phyloP scores from a whole-genome alignment of 2,329 filamentous ascomycete genomes.

The Aspergillus clavatus region DNA sequence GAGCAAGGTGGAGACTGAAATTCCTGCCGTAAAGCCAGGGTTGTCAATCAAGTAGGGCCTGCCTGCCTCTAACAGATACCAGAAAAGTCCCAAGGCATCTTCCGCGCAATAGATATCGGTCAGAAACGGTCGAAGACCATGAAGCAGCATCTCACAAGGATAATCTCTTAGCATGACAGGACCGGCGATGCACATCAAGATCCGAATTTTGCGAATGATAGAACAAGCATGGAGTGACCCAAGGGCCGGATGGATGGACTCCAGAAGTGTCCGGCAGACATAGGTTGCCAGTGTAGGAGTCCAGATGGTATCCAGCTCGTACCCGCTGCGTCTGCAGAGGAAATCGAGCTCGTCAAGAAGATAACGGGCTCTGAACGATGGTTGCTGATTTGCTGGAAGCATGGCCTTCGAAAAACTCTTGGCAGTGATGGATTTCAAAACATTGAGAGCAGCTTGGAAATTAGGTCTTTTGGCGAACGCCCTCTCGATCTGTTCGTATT shows the following conservation, averaged over 20 bases:
- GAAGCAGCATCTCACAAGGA: constrained; percentile 83
- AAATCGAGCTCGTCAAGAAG: constrained; percentile 70
- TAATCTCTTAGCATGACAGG: constrained; percentile 69
- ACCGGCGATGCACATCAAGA: constrained; percentile 75
- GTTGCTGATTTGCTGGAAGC: constrained; percentile 77
- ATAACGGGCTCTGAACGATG: constrained; percentile 74
- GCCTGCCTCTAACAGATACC: constrained; percentile 73
- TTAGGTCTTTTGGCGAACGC: constrained; percentile 57
- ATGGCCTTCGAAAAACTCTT: constrained; percentile 61
- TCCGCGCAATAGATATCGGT: constrained; percentile 83
- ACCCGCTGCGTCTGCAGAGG: constrained; percentile 67
- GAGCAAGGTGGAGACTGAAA: constrained; percentile 71
- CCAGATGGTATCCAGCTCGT: constrained; percentile 65
- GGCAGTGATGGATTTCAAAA: constrained; percentile 63
- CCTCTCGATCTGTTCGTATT: constrained; percentile 68
- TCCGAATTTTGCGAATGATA: constrained; percentile 76
- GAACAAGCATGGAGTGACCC: constrained; percentile 84
- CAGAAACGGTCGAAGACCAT: constrained; percentile 71
- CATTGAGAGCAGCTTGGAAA: constrained; percentile 58
- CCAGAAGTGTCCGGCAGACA: constrained; percentile 71
- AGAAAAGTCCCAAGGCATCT: constrained; percentile 79
- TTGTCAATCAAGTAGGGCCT: constrained; percentile 57
- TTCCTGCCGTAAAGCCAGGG: constrained; percentile 75
- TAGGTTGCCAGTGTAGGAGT: constrained; percentile 68
- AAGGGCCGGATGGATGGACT: constrained; percentile 74